phyloP scores from a whole-genome alignment of 2,329 filamentous ascomycete genomes.

The Sphaerulina vaccinii region DNA sequence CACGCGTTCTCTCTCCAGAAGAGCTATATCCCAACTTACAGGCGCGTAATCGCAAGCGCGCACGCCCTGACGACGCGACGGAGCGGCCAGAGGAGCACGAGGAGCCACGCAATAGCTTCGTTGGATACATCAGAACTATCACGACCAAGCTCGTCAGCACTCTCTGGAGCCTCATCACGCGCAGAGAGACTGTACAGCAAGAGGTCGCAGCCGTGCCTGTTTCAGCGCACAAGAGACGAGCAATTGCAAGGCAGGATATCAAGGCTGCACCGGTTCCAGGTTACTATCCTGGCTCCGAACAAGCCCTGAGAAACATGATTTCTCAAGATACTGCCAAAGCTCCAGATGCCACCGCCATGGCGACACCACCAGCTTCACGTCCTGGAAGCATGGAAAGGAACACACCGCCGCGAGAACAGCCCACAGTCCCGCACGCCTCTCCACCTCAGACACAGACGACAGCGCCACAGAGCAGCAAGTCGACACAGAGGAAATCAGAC shows the following conservation, averaged over 20 bases:
- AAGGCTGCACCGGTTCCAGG: conserved; percentile 9
- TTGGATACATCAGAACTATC: conserved; percentile 5
- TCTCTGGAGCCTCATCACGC: conserved; percentile 2
- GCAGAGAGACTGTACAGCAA: conserved; percentile 7
- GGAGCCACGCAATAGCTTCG: conserved; percentile 4
- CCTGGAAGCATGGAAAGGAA: conserved; percentile 8
- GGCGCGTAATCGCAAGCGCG: conserved; percentile 4
- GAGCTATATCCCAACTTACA: conserved; percentile 13
- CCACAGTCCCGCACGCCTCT: background rate
- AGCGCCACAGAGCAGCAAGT: background rate
- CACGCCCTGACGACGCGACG: background rate
- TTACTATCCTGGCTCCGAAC: conserved; percentile 9
- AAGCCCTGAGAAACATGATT: background rate
- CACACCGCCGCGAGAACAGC: background rate
- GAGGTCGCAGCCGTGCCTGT: conserved; percentile 21
- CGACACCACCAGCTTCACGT: conserved; percentile 22
- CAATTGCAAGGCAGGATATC: conserved; percentile 18
- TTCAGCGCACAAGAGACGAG: conserved; percentile 21
- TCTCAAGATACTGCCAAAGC: background rate
- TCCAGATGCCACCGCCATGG: background rate
- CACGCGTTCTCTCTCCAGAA: conserved; percentile 6
- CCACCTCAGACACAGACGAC: background rate
- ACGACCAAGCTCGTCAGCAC: background rate
- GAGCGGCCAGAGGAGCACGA: conserved; percentile 3
- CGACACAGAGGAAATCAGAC: background rate